Percentiles rank a stretch among this genome's conserved stretches.
phyloP scores from a whole-genome alignment of 2,329 filamentous ascomycete genomes.

The Lasiodiplodia sp. region DNA sequence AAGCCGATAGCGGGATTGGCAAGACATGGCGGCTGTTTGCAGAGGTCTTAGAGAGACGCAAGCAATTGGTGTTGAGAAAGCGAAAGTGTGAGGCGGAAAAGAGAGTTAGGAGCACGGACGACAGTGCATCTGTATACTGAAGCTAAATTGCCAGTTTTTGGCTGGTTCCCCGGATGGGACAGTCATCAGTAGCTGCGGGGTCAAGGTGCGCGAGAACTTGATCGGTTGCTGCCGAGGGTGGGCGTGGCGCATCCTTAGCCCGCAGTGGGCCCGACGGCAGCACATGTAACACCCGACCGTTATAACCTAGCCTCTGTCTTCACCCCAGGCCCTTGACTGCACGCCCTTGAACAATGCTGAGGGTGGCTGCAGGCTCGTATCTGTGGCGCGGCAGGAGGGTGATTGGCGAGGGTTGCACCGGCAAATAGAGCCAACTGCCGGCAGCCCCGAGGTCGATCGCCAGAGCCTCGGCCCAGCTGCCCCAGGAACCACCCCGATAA shows the following conservation, averaged over 20 bases:
- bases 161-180: background rate
- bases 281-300: background rate
- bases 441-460: slow-evolving; percentile 30
- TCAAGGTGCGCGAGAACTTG: background rate
- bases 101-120: slow-evolving; percentile 2
- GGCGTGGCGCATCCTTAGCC: background rate
- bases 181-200: background rate
- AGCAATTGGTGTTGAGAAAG: background rate
- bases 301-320: background rate
- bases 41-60: background rate
- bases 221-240: background rate
- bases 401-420: background rate
- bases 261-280: background rate
- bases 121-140: background rate
- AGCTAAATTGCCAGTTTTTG: background rate
- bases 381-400: background rate
- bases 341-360: background rate
- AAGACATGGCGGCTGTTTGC: background rate
- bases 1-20: background rate
- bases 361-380: background rate
- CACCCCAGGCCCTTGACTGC: background rate
- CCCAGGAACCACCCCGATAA: slow-evolving; percentile 25
- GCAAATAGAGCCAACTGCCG: slow-evolving; percentile 19
- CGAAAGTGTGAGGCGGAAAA: background rate
- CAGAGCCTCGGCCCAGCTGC: slow-evolving; percentile 28